Percentiles rank a stretch among this genome's conserved stretches.
Evolutionary conservation across 2,329 filamentous ascomycete species (phyloP).

Genomic region (Chaetoscypha palmicola): DNA sequence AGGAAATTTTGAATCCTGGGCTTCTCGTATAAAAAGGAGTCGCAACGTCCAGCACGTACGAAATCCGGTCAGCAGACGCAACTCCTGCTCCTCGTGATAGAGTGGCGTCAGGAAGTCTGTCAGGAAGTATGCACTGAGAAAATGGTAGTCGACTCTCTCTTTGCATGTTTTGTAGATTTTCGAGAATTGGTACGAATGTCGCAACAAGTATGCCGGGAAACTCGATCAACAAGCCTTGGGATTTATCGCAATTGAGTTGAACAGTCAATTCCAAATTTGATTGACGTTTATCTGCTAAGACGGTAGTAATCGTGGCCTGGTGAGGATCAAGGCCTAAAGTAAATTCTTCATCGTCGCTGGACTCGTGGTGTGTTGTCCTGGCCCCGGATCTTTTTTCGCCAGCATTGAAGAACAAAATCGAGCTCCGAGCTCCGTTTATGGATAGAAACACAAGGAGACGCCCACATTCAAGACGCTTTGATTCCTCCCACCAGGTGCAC

Average conservation of each 20-base stretch:
- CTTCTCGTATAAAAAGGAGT: conserved; percentile 4
- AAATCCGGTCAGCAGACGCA: too few relatives aligned
- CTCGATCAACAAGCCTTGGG: conserved; percentile 25
- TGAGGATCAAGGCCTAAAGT: too few relatives aligned
- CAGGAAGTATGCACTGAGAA: conserved; percentile 22
- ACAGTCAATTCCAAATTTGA: conserved; percentile 13
- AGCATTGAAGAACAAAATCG: conserved; percentile 12
- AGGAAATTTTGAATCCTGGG: conserved; percentile 11
- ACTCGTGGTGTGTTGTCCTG: conserved; percentile 11
- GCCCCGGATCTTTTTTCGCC: conserved; percentile 19
- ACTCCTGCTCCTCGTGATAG: too few relatives aligned
- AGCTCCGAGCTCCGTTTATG: conserved; percentile 7
- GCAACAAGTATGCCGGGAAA: conserved; percentile 29
- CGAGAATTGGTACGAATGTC: conserved; percentile 40
- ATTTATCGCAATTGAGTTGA: conserved; percentile 12
- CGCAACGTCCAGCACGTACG: too few relatives aligned
- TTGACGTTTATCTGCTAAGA: conserved; percentile 18
- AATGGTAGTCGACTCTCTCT: conserved; percentile 32
- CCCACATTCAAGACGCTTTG: conserved; percentile 20
- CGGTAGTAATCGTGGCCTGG: conserved; percentile 20
- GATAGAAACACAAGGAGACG: conserved; percentile 17
- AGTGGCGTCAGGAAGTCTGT: conserved; percentile 30
- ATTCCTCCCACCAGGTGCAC: conserved; percentile 20
- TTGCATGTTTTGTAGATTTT: conserved; percentile 47
- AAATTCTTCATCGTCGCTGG: conserved; percentile 13